phyloP scores from a whole-genome alignment of 106 monocot species.

The Iris macrosiphon region DNA sequence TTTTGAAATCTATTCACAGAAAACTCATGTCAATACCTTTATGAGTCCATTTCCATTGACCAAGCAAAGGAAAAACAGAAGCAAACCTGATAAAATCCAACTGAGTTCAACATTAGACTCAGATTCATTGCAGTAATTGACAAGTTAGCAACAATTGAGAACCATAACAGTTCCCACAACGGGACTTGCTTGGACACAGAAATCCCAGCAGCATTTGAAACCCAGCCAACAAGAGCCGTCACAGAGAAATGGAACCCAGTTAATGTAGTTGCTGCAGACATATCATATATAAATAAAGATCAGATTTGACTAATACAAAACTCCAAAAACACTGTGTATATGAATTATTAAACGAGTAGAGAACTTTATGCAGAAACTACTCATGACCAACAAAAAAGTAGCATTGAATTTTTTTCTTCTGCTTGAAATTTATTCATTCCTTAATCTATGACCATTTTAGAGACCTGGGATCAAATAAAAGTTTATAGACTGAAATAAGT shows the following conservation, averaged over 20 bases:
- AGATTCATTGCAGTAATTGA: constrained; percentile 96
- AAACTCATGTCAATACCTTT: background rate
- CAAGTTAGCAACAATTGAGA: constrained; percentile 86
- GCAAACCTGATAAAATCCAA: constrained; percentile 92
- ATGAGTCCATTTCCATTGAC: no score
- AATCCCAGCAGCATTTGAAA: constrained; percentile 60
- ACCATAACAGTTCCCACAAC: constrained; percentile 87
- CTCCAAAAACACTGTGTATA: no score
- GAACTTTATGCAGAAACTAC: no score
- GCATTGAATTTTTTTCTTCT: no score
- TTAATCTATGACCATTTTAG: no score
- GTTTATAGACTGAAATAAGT: no score
- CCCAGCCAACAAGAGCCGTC: constrained; percentile 74
- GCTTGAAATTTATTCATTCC: no score
- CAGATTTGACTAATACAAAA: no score
- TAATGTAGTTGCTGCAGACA: constrained; percentile 74
- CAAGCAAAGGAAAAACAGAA: background rate
- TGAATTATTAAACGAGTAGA: no score
- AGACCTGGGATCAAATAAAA: no score
- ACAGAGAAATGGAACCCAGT: constrained; percentile 86
- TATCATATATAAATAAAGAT: no score
- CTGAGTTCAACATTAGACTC: constrained; percentile 92
- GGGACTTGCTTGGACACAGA: constrained; percentile 69
- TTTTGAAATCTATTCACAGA: constrained; percentile 66
- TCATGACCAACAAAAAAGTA: no score